Base-by-base conservation (phyloP, 768 basidiomycete species). In the Sarcodon sp. region DNA sequence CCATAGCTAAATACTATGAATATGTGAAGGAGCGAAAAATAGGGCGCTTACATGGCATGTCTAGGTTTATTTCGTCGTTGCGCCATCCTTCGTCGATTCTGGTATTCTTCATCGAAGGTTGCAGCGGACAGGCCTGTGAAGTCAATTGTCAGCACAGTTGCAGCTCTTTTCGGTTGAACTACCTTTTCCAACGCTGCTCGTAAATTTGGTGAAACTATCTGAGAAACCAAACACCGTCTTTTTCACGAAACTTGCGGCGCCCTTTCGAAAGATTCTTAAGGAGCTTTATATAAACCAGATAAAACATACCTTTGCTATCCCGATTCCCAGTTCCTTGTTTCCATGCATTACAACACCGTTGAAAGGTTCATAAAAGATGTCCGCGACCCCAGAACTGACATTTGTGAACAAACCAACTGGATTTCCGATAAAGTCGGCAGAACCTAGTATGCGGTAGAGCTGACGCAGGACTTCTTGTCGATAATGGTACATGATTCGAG, bases 311-410 rank as follows among this genome's bases (percentile, higher is more conserved):
- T 96, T 91, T 6, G 93, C 93, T 50, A 97, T 88, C 16, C 93
- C 90, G 50, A 91, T 82, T 3, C 93, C 96, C 27, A 98, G 65
- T 50, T 97, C 94, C 58, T 81, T 84, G 64, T 93, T 94, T 3
- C 94, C 94, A 57, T 91, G 91, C 77, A 94, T 87, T 48, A 99
- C 86, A 32, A 93, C 87, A 33, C 93, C 93, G 49, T 92, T 84
- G 71, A 93, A 96, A 1, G 96, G 96, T 63, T 97, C 94, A 55
- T 98, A 96, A 71, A 99, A 98, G 55, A 98, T 93, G 62, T 99
- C 96, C 47, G 87, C 87, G 5, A 98, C 88, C 9, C 96, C 96
- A 31, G 92, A 96, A 59, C 90, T 94, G 59, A 99, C 92, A 59
- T 98, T 98, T 45, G 87, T 94, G 72, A 99, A 98, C 39, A 99